Conservation (phyloP, 169 alveolate genomes). For the Eimeria acervulina region DNA sequence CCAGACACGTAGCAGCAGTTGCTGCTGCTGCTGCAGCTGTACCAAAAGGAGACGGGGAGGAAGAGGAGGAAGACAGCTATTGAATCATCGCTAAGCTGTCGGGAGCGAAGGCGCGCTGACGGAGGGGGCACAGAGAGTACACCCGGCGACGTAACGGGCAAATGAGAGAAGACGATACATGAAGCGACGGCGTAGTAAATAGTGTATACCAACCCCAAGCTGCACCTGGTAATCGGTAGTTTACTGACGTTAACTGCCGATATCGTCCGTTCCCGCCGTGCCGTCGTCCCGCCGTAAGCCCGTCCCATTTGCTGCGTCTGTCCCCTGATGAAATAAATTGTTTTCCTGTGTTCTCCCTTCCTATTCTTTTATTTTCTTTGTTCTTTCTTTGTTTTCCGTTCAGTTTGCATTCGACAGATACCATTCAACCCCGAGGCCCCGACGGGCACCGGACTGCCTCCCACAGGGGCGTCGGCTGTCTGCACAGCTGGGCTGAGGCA, state of each 20-base stretch:
- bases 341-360: background rate
- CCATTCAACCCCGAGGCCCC: background rate
- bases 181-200: background rate
- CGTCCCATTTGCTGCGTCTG: background rate
- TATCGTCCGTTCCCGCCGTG: background rate
- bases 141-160: background rate
- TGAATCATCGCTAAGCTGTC: background rate
- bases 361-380: background rate
- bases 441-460: background rate
- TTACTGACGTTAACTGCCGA: background rate
- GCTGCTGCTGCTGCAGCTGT: background rate
- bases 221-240: background rate
- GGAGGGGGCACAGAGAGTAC: background rate
- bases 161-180: background rate
- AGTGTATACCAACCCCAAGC: background rate
- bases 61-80: background rate
- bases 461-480: conserved; percentile 13
- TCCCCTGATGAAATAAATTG: background rate
- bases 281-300: background rate
- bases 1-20: background rate
- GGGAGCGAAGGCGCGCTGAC: background rate
- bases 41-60: background rate
- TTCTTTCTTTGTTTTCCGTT: background rate
- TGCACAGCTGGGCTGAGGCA: background rate
- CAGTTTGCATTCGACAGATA: background rate